Evolutionary conservation across 73 alveolate species (phyloP).

Genomic region (Stentor coeruleus): DNA sequence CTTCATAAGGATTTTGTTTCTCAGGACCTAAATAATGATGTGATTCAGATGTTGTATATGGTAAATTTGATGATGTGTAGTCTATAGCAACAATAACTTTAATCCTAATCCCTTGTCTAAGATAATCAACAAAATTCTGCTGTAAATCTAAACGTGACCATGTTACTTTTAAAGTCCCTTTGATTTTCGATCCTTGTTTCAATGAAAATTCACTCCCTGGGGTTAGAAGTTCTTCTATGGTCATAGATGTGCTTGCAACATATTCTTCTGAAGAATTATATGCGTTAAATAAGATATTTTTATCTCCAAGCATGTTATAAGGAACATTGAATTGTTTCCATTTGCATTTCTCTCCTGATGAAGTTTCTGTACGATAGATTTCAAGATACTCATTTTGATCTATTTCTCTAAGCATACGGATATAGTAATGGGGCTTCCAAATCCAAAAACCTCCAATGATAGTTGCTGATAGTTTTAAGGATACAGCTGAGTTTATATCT

Average conservation of each 20-base stretch:
- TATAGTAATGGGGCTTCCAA: neutral
- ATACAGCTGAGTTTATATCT: neutral
- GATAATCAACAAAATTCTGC: conserved; percentile 58
- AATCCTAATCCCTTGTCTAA: conserved; percentile 70
- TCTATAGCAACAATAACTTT: conserved; percentile 76
- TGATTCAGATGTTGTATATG: conserved; percentile 40
- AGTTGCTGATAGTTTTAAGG: neutral
- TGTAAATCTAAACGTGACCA: neutral
- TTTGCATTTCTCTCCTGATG: neutral
- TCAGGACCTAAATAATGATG: conserved; percentile 41
- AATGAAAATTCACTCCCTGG: neutral
- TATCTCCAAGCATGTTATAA: neutral
- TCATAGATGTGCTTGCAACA: neutral
- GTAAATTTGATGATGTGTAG: conserved; percentile 75
- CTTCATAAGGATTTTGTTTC: conserved; percentile 48
- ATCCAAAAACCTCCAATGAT: neutral
- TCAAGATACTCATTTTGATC: neutral
- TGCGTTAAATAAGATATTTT: too few relatives aligned
- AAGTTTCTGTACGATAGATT: neutral
- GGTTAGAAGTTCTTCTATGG: neutral
- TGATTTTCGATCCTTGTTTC: neutral
- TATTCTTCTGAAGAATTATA: neutral
- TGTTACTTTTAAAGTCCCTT: conserved; percentile 5
- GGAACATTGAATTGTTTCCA: neutral
- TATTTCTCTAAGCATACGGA: neutral